Percentiles rank a stretch among this genome's conserved stretches.
Conservation (phyloP, 148 eudicot genomes). For the Salicornia ramosissima region DNA sequence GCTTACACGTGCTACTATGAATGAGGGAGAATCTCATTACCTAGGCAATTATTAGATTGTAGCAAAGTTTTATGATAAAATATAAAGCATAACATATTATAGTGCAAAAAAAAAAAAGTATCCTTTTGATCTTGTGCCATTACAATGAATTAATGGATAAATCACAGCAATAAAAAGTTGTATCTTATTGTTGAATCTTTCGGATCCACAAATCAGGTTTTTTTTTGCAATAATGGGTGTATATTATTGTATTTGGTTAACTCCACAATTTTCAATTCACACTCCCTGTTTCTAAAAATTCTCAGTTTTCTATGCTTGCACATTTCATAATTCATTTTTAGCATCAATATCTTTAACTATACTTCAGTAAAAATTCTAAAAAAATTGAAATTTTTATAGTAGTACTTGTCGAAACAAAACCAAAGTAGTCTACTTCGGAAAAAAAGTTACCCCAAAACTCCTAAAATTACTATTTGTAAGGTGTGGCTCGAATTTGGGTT, state of each 20-base stretch:
- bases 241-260: background rate
- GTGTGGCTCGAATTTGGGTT: no score
- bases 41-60: background rate
- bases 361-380: no score
- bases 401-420: no score
- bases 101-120: background rate
- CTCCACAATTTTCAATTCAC: background rate
- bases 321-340: no score
- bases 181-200: background rate
- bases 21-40: conserved; percentile 1
- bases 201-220: background rate
- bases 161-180: background rate
- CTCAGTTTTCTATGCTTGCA: no score
- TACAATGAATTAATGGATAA: background rate
- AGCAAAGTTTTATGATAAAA: background rate
- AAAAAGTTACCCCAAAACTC: no score
- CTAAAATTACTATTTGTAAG: no score
- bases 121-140: background rate
- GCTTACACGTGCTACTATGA: conserved; percentile 12
- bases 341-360: no score
- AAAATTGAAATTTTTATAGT: no score
- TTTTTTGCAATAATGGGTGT: background rate
- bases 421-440: no score
- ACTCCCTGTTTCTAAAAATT: no score
- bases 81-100: background rate